Base-by-base conservation (phyloP, 2,329 filamentous ascomycete species). In the Pseudogymnoascus sp. region DNA sequence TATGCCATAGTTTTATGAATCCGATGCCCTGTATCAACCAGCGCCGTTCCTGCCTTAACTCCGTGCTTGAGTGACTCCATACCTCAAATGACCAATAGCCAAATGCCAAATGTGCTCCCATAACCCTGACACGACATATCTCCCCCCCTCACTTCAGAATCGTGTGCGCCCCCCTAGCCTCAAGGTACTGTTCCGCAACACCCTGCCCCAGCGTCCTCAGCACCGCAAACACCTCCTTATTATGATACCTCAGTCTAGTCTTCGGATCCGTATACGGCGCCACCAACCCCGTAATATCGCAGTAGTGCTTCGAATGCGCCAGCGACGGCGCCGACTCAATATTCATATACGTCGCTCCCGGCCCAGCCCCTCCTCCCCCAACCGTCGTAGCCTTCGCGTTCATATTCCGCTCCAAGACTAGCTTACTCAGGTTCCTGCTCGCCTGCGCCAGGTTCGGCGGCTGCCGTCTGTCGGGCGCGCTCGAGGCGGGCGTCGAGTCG, bases 191-290 rank as follows among this genome's bases (percentile, higher is more conserved):
- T 78, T 99, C 95, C 0, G 90, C 88, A 13, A 88, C 87, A 21
- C 90, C 89, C 75, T 95, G 93, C 4, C 90, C 89, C 71, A 99
- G 77, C 1, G 83, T 85, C 72, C 92, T 86, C 65, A 99, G 89
- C 43, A 92, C 84, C 2, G 84, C 85, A 79, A 97, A 99, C 5
- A 98, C 85, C 79, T 99, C 95, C 75, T 85, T 90, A 76, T 99
- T 89, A 76, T 96, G 90, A 77, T 99, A 99, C 67, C 93, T 83
- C 76, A 99, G 77, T 68, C 93, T 85, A 41, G 93, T 96, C 83
- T 99, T 99, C 2, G 95, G 96, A 74, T 99, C 95, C 34, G 90
- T 86, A 75, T 99, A 99, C 5, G 90, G 89, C 31, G 92, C 91
- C n/a, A 91, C 86, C 68, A 99, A 79, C 1, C 95, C 96, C 1